Base-by-base conservation (phyloP, 306 rosid species). In the Elaeagnus macrophylla region DNA sequence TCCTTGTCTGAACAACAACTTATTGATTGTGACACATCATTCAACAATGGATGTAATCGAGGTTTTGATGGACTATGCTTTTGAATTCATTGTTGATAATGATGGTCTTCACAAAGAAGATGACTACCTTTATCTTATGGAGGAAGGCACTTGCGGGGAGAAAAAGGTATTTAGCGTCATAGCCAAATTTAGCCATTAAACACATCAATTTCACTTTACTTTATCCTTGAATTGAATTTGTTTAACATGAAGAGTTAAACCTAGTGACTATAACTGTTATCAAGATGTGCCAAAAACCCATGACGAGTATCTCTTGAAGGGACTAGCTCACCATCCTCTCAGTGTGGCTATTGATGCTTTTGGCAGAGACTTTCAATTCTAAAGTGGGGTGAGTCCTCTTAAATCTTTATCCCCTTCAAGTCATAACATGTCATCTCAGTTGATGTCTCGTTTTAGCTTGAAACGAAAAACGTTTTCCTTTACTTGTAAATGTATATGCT, bases 331-430 rank as follows among this genome's bases (percentile, higher is more conserved):
- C 66, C 99, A 93, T 58, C 99, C 99, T 46, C 71, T 93, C 41
- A 93, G 95, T 41, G 75, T 93, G 12, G 96, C 89, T 39, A 82
- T 93, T 45, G 99, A 87, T 13, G 99, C 99, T 41, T 79, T 89
- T 4, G 73, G 74, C 59, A 79, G 87, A 61, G 93, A 87, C 69
- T 84, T 93, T 77, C 99, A 93, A 67, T 93, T 93, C 53, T 91
- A 87, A 17, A 80, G 86, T 9, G 99, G 95, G 79, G 93, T 91
- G 69, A 64, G 77, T 44, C 9, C 32, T 19, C 6, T n/a, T n/a
- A n/a, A n/a, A n/a, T n/a, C n/a, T n/a, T n/a, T n/a, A n/a, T n/a
- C n/a, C n/a, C n/a, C n/a, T n/a, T n/a, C n/a, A n/a, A n/a, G n/a
- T n/a, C 32, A 25, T 25, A 25, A 2, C 32, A 25, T 25, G 32